A percentile compares a stretch with the other conserved stretches of the same genome.
Conservation (phyloP, 2,329 filamentous ascomycete species). For the Paecilomyces variotii region DNA sequence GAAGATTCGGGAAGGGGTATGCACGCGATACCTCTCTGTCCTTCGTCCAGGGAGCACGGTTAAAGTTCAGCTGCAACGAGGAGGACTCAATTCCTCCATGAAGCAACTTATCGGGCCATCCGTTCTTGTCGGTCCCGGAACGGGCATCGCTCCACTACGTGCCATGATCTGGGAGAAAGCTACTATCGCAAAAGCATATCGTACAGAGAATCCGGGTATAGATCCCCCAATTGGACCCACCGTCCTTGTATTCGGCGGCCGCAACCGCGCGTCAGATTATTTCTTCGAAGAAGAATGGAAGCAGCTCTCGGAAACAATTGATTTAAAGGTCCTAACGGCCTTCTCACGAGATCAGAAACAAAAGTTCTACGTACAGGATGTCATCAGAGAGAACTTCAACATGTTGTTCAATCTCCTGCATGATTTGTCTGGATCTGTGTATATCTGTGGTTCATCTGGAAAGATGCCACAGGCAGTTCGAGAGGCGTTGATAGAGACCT, state of each 20-base stretch:
- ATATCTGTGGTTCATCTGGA: constrained; percentile 51
- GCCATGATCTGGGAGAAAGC: constrained; percentile 70
- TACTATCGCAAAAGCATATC: constrained; percentile 24
- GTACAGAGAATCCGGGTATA: constrained; percentile 18
- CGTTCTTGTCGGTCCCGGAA: constrained; percentile 75
- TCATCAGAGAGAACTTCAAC: constrained; percentile 44
- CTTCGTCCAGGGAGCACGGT: constrained; percentile 54
- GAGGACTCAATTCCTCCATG: constrained; percentile 42
- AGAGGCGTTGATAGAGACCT: constrained; percentile 56
- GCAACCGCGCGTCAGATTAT: constrained; percentile 66
- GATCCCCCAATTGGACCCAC: constrained; percentile 34
- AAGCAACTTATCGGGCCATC: constrained; percentile 50
- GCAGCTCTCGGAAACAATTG: constrained; percentile 30
- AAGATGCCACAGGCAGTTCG: constrained; percentile 64
- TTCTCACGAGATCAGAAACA: constrained; percentile 62
- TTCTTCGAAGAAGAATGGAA: constrained; percentile 76
- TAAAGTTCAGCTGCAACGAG: constrained; percentile 49
- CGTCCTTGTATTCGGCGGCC: constrained; percentile 75
- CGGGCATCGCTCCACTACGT: constrained; percentile 77
- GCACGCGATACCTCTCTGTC: constrained; percentile 72
- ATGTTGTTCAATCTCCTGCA: constrained; percentile 47
- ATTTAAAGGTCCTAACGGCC: constrained; percentile 52
- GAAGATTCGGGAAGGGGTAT: constrained; percentile 76
- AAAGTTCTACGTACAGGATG: constrained; percentile 62
- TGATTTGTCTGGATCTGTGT: constrained; percentile 43